A percentile compares a stretch with the other conserved stretches of the same genome.
Conservation (phyloP, 257 asterid species). For the Cynanchum wilfordii region DNA sequence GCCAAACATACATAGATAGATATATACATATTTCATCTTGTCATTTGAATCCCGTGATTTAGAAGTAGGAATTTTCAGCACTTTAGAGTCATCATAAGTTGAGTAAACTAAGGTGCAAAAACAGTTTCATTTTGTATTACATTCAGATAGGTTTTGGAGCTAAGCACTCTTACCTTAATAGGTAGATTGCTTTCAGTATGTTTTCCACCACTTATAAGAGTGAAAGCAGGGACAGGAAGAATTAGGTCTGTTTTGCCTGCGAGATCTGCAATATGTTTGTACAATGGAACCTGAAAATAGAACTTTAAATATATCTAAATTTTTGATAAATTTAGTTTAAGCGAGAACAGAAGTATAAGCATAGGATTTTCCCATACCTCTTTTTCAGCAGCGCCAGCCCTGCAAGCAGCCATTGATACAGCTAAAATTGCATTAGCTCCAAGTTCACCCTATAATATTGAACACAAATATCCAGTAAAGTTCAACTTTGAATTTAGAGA, state of each 20-base stretch:
- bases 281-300: conserved; percentile 71
- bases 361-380: conserved; percentile 47
- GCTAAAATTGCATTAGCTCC: conserved; percentile 98
- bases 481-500: neutral
- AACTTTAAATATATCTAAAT: conserved; percentile 8
- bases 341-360: neutral
- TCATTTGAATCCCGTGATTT: neutral
- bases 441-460: conserved; percentile 62
- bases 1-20: neutral
- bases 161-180: conserved; percentile 47
- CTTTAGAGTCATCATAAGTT: neutral
- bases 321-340: neutral
- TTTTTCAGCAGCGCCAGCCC: conserved; percentile 98
- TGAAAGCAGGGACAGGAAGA: conserved; percentile 91
- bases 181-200: conserved; percentile 82
- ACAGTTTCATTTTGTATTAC: neutral
- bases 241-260: conserved; percentile 62
- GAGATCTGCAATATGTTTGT: conserved; percentile 94
- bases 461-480: neutral
- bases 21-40: neutral
- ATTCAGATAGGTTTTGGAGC: conserved; percentile 2
- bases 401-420: conserved; percentile 98
- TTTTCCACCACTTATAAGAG: conserved; percentile 90
- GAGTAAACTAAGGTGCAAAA: neutral
- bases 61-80: neutral